Evolutionary conservation across 2,329 filamentous ascomycete species (phyloP).

Genomic region (Sporothrix mexicana): DNA sequence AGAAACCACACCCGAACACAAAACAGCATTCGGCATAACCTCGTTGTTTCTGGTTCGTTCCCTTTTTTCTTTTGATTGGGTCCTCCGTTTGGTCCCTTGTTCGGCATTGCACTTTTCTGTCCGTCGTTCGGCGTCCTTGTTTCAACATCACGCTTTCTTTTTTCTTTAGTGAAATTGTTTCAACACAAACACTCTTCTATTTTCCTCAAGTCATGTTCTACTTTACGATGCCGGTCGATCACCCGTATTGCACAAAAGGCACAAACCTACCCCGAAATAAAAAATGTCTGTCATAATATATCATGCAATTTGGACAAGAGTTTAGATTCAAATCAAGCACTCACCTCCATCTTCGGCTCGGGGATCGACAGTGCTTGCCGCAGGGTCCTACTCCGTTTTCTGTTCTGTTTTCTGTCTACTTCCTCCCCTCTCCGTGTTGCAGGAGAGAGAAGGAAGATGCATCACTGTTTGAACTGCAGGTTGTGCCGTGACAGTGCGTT

Average conservation of each 20-base stretch:
- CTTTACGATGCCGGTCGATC: slow-evolving; percentile 19
- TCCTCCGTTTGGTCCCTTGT: background rate
- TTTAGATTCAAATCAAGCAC: background rate
- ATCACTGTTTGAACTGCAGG: background rate
- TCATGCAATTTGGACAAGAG: no score
- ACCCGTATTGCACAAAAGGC: slow-evolving; percentile 20
- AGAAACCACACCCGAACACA: no score
- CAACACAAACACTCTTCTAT: background rate
- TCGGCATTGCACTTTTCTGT: background rate
- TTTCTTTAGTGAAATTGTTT: background rate
- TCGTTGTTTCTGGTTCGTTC: background rate
- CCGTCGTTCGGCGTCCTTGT: background rate
- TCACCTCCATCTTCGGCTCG: background rate
- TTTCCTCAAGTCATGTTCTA: background rate
- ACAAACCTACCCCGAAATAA: no score
- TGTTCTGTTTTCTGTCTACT: background rate
- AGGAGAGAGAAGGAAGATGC: background rate
- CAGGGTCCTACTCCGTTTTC: slow-evolving; percentile 10
- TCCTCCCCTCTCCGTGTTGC: background rate
- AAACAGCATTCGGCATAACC: background rate
- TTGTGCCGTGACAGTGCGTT: background rate
- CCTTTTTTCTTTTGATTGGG: background rate
- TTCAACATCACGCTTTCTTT: slow-evolving; percentile 9
- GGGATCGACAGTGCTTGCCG: slow-evolving; percentile 23
- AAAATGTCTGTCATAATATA: no score